A percentile compares a stretch with the other conserved stretches of the same genome.
Conservation (phyloP, 768 basidiomycete species). For the Leccinum barrowsii region DNA sequence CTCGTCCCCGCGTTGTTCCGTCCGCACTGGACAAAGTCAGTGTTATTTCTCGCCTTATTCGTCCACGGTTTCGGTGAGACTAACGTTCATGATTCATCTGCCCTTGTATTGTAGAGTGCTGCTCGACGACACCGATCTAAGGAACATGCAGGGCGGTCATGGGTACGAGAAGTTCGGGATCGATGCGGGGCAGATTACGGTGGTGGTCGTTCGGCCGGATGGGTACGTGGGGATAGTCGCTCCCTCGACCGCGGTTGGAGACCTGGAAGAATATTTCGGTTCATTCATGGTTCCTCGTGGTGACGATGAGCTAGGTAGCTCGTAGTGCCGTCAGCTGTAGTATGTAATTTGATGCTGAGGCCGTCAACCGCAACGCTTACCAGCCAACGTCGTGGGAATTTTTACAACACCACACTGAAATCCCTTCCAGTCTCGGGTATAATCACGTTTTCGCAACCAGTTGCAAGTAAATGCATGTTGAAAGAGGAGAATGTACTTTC, state of each 20-base stretch:
- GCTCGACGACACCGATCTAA: background rate
- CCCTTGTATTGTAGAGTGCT: background rate
- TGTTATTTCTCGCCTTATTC: background rate
- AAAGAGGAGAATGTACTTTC: background rate
- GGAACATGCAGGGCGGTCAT: conserved; percentile 25
- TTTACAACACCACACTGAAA: no score
- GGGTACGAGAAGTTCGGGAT: conserved; percentile 37
- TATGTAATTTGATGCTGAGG: no score
- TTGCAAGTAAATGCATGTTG: background rate
- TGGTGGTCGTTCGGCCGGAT: conserved; percentile 30
- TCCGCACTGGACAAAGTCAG: background rate
- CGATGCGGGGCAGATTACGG: conserved; percentile 22
- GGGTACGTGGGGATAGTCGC: conserved; percentile 24
- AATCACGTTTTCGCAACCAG: background rate
- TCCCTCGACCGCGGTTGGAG: conserved; percentile 26
- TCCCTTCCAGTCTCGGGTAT: background rate
- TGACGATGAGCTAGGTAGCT: background rate
- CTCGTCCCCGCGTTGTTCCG: background rate
- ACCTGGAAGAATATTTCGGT: conserved; percentile 47
- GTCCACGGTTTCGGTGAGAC: background rate
- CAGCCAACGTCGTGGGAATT: no score
- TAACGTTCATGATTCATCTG: background rate
- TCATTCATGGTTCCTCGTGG: conserved; percentile 37
- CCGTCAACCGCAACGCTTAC: no score
- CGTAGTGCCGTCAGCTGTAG: background rate